Evolutionary conservation across 441 rosid genomes (phyloP).

Genomic region (Adansonia gregorii): DNA sequence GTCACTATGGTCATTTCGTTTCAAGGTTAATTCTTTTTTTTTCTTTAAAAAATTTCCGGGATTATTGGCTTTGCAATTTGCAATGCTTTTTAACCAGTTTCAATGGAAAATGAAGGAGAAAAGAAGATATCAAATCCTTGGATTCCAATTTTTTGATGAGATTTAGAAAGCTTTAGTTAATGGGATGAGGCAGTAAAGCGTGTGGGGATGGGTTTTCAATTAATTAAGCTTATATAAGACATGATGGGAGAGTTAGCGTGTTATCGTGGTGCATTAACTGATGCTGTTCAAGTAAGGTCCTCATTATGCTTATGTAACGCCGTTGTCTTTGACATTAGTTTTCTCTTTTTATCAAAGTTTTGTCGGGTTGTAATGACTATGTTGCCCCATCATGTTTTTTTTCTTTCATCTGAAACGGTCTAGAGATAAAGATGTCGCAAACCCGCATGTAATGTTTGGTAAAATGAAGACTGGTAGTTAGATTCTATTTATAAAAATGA

Average conservation of each 20-base stretch:
- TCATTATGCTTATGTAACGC: conserved; percentile 20
- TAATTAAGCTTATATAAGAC: conserved; percentile 29
- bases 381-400: conserved; percentile 21
- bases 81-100: conserved; percentile 1
- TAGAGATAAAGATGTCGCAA: conserved; percentile 12
- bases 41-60: conserved; percentile 37
- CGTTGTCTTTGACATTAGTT: conserved; percentile 37
- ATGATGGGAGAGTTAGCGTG: conserved; percentile 47
- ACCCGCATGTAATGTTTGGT: conserved; percentile 17
- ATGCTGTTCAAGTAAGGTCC: neutral
- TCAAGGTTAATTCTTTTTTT: neutral
- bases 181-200: conserved; percentile 8
- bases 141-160: conserved; percentile 34
- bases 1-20: conserved; percentile 33
- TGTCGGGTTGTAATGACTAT: conserved; percentile 40
- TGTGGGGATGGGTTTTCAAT: conserved; percentile 21
- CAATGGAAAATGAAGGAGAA: conserved; percentile 24
- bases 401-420: neutral
- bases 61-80: conserved; percentile 8
- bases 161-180: neutral
- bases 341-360: conserved; percentile 29
- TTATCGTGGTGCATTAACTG: conserved; percentile 29
- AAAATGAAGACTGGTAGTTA: conserved; percentile 20
- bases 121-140: conserved; percentile 33
- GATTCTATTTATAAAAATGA: conserved; percentile 5